phyloP scores from a whole-genome alignment of 352 stramenopile genomes.

The Elongisporangium senticosum region DNA sequence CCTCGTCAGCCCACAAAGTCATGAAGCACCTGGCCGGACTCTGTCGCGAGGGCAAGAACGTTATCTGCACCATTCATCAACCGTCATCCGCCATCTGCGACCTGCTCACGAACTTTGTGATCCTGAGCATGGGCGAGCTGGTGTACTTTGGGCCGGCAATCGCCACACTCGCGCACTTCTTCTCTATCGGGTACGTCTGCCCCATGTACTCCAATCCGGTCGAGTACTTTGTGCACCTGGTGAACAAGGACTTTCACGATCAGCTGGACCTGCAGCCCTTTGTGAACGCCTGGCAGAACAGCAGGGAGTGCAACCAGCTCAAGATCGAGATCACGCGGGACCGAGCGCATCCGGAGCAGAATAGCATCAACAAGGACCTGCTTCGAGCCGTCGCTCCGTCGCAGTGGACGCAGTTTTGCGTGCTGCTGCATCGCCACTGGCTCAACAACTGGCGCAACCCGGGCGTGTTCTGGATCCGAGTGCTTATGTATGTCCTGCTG shows the following conservation, averaged over 20 bases:
- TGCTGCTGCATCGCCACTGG: constrained; percentile 47
- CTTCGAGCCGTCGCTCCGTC: constrained; percentile 29
- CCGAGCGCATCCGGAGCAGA: constrained; percentile 9
- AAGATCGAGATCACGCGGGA: constrained; percentile 27
- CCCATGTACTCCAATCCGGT: constrained; percentile 63
- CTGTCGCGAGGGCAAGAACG: constrained; percentile 50
- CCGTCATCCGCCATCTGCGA: constrained; percentile 68
- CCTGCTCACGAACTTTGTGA: constrained; percentile 59
- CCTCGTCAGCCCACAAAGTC: constrained; percentile 81
- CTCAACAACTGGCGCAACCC: constrained; percentile 67
- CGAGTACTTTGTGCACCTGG: constrained; percentile 59
- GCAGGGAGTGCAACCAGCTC: constrained; percentile 20
- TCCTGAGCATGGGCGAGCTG: constrained; percentile 67
- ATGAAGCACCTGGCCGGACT: constrained; percentile 68
- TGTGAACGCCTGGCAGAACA: constrained; percentile 20
- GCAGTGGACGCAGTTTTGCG: constrained; percentile 41
- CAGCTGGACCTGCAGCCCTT: constrained; percentile 26
- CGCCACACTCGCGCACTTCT: constrained; percentile 42
- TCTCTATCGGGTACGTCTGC: constrained; percentile 39
- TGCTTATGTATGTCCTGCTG: constrained; percentile 79
- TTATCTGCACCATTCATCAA: constrained; percentile 84
- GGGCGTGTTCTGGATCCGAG: constrained; percentile 69
- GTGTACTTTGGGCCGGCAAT: constrained; percentile 87
- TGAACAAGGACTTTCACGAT: constrained; percentile 58
- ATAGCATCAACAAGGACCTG: constrained; percentile 27